phyloP scores from a whole-genome alignment of 306 rosid genomes.

The Corylus americana region DNA sequence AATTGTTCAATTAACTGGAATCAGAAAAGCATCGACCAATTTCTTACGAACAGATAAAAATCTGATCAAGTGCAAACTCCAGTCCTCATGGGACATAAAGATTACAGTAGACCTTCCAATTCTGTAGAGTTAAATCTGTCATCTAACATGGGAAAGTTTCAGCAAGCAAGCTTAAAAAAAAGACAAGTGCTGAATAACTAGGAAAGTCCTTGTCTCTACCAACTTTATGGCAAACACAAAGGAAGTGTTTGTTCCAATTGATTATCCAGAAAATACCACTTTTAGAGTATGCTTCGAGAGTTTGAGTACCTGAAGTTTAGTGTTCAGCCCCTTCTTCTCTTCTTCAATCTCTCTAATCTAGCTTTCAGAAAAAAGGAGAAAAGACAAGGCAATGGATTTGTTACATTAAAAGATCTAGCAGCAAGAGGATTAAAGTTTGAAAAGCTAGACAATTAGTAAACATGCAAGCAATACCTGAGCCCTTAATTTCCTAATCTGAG shows the following conservation, averaged over 20 bases:
- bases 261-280: conserved; percentile 10
- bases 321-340: conserved; percentile 92
- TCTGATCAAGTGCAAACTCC: neutral
- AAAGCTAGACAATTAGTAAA: conserved; percentile 24
- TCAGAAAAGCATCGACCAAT: neutral
- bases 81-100: neutral
- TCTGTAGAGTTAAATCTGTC: neutral
- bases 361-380: conserved; percentile 54
- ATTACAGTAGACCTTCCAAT: neutral
- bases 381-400: neutral
- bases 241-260: neutral
- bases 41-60: neutral
- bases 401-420: conserved; percentile 25
- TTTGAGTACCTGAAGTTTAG: conserved; percentile 89
- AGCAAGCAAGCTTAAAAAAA: neutral
- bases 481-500: conserved; percentile 82
- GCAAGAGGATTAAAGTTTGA: conserved; percentile 22
- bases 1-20: neutral
- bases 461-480: conserved; percentile 68
- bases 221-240: neutral
- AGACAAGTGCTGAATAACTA: neutral
- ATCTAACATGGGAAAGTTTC: conserved; percentile 1
- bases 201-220: neutral
- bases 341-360: conserved; percentile 99
- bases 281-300: conserved; percentile 15